Evolutionary conservation across 306 rosid species (phyloP), one percentile per base, ranked within the genome.

Genomic region (Cicer judaicum): DNA sequence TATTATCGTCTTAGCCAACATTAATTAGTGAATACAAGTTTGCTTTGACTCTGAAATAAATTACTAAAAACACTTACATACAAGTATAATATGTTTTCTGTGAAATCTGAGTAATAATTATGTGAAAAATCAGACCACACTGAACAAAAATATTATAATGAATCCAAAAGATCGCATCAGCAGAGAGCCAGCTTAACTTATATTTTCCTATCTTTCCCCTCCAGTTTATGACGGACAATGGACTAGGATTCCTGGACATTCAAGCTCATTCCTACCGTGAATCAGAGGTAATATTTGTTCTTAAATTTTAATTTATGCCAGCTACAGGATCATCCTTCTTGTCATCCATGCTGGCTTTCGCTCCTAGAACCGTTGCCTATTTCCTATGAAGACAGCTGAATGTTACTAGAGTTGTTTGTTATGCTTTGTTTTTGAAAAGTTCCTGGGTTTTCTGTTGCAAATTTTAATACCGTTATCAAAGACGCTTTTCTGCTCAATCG

Each of bases 161-260:
- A 3, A 29, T 29, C 36, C 36, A 29, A 29, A 78, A 78, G 11
- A 62, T 63, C 21, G 24, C 47, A 40, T 13, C 59, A 15, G 70
- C 68, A 40, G 40, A 65, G 43, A 44, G 53, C 56, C 34, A 14
- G 24, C 24, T 46, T 55, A 63, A 69, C 75, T 67, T 60, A 61
- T 40, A 38, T 62, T 52, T 70, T 47, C 48, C 7, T 78, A 60
- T 80, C 40, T 63, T 16, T 63, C 19, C 5, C 14, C 40, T 4
- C 11, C 90, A 87, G 92, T 70, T 83, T 55, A 63, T 71, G 82
- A 76, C 16, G 83, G 92, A 84, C 43, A 78, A 64, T 34, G 75
- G 83, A 36, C 69, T 74, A 14, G 82, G 64, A 68, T 68, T 90
- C 72, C 70, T 76, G 79, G 88, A 78, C 16, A 40, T 86, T 75